Conservation (phyloP, 495 filamentous ascomycete species). For the Penicillium ochrochloron region DNA sequence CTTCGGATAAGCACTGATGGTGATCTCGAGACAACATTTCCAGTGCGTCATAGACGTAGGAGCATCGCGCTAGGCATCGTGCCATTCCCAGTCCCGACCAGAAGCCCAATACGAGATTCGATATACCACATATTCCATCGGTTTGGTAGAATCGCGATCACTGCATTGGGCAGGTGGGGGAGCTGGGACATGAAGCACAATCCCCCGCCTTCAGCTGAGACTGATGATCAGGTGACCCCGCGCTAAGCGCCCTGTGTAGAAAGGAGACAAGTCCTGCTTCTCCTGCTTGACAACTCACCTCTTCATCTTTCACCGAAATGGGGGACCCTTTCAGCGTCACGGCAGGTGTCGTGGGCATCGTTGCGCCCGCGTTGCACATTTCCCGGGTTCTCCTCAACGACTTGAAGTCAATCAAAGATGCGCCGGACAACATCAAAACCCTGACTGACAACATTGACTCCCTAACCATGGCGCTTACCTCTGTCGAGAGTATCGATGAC, state of each 20-base stretch:
- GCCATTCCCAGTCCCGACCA: neutral
- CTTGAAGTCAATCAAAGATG: conserved; percentile 44
- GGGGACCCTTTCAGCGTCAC: conserved; percentile 43
- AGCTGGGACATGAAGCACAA: neutral
- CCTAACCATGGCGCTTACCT: conserved; percentile 36
- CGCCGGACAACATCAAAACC: conserved; percentile 36
- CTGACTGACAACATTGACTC: conserved; percentile 39
- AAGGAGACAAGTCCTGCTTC: neutral
- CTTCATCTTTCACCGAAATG: conserved; percentile 20
- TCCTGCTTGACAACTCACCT: neutral
- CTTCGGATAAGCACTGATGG: neutral
- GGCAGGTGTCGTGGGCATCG: conserved; percentile 41
- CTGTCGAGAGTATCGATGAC: conserved; percentile 39
- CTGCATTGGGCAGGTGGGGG: neutral
- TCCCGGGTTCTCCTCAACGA: conserved; percentile 42
- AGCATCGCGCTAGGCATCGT: neutral
- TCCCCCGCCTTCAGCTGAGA: neutral
- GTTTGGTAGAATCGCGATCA: neutral
- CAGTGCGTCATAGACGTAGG: neutral
- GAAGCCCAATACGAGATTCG: neutral
- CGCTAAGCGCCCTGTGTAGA: neutral
- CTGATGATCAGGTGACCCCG: conserved; percentile 9
- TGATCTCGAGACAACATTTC: too few relatives aligned
- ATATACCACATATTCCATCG: neutral
- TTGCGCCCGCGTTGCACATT: conserved; percentile 42